Evolutionary conservation across 257 asterid species (phyloP).

Genomic region (Nicotiana obtusifolia): DNA sequence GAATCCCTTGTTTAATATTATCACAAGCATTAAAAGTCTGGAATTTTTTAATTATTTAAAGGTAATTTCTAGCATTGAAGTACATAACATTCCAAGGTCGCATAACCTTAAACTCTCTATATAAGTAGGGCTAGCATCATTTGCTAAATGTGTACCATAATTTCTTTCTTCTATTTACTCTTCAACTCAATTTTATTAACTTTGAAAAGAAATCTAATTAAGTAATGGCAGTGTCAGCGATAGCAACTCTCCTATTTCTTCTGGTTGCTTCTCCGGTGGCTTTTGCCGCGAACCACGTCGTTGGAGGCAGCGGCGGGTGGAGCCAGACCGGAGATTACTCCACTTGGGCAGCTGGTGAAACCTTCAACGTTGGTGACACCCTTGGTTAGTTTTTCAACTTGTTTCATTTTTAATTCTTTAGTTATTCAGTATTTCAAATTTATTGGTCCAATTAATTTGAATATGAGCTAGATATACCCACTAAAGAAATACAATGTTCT

Average conservation of each 20-base stretch:
- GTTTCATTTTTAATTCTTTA: neutral
- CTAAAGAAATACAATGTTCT: neutral
- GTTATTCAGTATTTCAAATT: neutral
- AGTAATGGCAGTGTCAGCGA: slow-evolving; percentile 26
- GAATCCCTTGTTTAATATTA: neutral
- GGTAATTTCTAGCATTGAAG: neutral
- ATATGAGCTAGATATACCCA: neutral
- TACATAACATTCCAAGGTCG: neutral
- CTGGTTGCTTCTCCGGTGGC: slow-evolving; percentile 43
- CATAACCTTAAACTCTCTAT: neutral
- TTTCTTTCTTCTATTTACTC: neutral
- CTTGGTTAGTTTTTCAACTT: slow-evolving; percentile 27
- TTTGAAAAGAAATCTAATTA: neutral
- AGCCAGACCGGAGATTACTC: slow-evolving; percentile 20
- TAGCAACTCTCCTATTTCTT: slow-evolving; percentile 20
- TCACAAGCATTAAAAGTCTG: neutral
- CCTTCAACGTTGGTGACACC: slow-evolving; percentile 40
- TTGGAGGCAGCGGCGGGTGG: slow-evolving; percentile 55
- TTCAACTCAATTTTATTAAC: neutral
- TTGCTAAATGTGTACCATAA: neutral
- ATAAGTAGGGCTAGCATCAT: neutral
- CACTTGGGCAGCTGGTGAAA: slow-evolving; percentile 41
- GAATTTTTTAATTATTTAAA: neutral
- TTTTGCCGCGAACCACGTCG: slow-evolving; percentile 35
- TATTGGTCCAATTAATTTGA: neutral